phyloP scores from a whole-genome alignment of 2,329 filamentous ascomycete species.

The Thielaviopsis populi region DNA sequence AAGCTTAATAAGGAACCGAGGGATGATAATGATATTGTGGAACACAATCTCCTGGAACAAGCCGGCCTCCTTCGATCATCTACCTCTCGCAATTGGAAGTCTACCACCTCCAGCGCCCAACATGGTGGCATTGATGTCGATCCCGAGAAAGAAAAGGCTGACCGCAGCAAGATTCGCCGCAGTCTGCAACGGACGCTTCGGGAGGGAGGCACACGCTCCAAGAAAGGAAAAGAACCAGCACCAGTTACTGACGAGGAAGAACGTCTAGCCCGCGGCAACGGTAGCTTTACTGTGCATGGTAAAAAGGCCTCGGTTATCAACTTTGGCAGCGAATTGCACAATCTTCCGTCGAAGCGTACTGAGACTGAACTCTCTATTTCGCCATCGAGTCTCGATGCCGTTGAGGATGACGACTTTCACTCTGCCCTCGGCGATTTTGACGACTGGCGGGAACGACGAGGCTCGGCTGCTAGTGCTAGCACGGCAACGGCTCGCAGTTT shows the following conservation, averaged over 20 bases:
- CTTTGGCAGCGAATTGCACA: conserved; percentile 85
- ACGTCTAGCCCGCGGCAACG: conserved; percentile 60
- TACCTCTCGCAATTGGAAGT: conserved; percentile 13
- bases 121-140: conserved; percentile 15
- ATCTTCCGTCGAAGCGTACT: conserved; percentile 49
- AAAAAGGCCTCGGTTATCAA: conserved; percentile 96
- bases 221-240: conserved; percentile 52
- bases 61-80: conserved; percentile 39
- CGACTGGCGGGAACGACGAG: conserved; percentile 37
- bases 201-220: conserved; percentile 58
- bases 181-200: conserved; percentile 82
- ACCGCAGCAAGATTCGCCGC: conserved; percentile 58
- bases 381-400: conserved; percentile 23
- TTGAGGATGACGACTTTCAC: conserved; percentile 36
- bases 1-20: conserved; percentile 22
- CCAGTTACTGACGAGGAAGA: conserved; percentile 37
- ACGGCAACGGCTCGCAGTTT: conserved; percentile 53
- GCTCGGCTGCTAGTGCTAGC: conserved; percentile 48
- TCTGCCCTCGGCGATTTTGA: conserved; percentile 33
- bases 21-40: conserved; percentile 47
- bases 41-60: conserved; percentile 52
- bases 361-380: conserved; percentile 27
- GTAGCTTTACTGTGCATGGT: conserved; percentile 89
- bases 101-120: conserved; percentile 9
- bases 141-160: conserved; percentile 32